A percentile compares a stretch with the other conserved stretches of the same genome.
phyloP scores from a whole-genome alignment of 352 stramenopile species.

The Elongisporangium prolatum region DNA sequence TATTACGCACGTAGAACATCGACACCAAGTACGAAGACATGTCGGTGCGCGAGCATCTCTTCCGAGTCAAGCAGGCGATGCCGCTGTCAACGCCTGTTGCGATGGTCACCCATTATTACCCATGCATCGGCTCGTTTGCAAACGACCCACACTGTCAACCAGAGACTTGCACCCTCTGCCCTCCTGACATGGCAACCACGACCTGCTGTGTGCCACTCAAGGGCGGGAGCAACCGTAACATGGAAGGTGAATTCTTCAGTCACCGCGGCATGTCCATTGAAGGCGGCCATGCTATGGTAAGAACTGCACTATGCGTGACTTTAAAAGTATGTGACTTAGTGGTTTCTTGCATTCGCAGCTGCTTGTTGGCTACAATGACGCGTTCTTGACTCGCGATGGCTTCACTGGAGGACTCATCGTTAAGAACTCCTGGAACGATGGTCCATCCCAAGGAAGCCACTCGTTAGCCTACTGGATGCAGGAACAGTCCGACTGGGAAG shows the following conservation, averaged over 20 bases:
- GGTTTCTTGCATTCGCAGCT: conserved; percentile 26
- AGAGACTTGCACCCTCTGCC: conserved; percentile 64
- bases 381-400: conserved; percentile 64
- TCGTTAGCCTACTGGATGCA: conserved; percentile 81
- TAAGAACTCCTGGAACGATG: conserved; percentile 74
- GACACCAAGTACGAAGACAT: conserved; percentile 80
- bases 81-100: conserved; percentile 66
- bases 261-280: conserved; percentile 78
- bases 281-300: conserved; percentile 74
- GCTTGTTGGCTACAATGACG: conserved; percentile 75
- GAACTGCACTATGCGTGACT: neutral
- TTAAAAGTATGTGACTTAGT: neutral
- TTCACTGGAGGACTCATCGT: conserved; percentile 74
- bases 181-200: conserved; percentile 64
- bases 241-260: conserved; percentile 83
- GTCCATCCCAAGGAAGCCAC: conserved; percentile 59
- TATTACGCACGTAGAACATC: too few species aligned
- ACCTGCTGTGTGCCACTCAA: conserved; percentile 77
- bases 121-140: conserved; percentile 59
- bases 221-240: conserved; percentile 68
- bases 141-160: conserved; percentile 56
- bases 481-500: conserved; percentile 77
- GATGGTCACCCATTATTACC: conserved; percentile 80
- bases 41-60: conserved; percentile 66
- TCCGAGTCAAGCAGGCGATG: conserved; percentile 75